Base-by-base conservation (phyloP, 1,284 basidiomycete species). In the Porodaedalea pini region DNA sequence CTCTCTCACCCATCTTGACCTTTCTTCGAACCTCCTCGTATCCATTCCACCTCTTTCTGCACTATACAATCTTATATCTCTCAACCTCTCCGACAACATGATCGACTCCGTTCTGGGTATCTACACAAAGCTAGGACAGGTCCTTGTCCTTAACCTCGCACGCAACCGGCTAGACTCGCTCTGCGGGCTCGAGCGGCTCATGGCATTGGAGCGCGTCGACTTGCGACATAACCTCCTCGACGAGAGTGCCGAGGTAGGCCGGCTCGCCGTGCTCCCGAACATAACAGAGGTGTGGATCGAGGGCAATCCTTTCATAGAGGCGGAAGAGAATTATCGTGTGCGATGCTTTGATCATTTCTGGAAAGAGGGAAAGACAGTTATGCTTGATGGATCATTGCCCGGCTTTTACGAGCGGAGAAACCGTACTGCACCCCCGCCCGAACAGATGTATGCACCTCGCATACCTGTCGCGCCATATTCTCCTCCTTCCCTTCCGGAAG, bases 81-180 rank as follows among this genome's bases (percentile, higher is more conserved):
- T 99, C 66, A 96, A 97, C 72, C 81, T 99, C 17, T 81, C 90
- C 15, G 89, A 94, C 72, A 98, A 99, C 75, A 90, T 98, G 82
- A 94, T 99, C 64, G 94, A 96, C 66, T 95, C 94, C 4, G 89
- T 98, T 15, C 80, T 95, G 2, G 92, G 90, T 27, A 94, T 95
- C 51, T 90, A 92, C 66, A 81, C 81, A 34, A 81, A 85, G 57
- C 79, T 96, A n/a, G 90, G 91, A 2, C 85, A 88, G 61, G 78
- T 95, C 39, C 76, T 86, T 19, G 77, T 78, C 4, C 74, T 97
- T 64, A 92, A 94, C 68, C 78, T 97, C 15, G 80, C 90, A 0
- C 77, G 78, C 56, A 99, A 99, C 68, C 85, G 96, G 1, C 82
- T 98, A 48, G 92, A 96, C 67, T 94, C 92, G 21, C 82, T 99